Evolutionary conservation across 139 green algal species (phyloP), one percentile per base, ranked within the genome.

Genomic region (Spirogloea muscicola): DNA sequence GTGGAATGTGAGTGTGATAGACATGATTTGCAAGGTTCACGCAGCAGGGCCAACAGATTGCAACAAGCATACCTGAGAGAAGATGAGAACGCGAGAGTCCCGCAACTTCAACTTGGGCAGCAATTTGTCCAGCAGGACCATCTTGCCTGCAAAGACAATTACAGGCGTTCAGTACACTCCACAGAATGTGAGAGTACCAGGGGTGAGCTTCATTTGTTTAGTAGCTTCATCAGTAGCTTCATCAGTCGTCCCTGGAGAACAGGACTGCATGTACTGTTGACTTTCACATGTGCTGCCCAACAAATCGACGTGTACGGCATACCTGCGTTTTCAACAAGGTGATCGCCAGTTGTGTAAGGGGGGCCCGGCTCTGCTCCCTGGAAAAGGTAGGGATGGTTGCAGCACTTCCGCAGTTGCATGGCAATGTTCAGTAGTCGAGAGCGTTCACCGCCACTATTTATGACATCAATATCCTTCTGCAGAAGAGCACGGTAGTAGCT

Each of bases 361-460:
- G 93, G 94, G 0, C 94, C 93, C 1, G 93, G 93, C 88, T 98
- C 69, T 3, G 61, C 61, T 5, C 61, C 61, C 42, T 58, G 52
- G 58, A 73, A 72, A 92, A 93, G 85, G 86, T 93, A 96, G 25
- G 94, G 94, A 86, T 97, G 94, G 86, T 97, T 97, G 89, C 93
- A 98, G 84, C 92, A 97, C 86, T 97, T 98, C 75, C 92, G 89
- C 85, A 98, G 86, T 89, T 98, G 91, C 92, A 97, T 98, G 86
- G 97, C 93, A 38, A 99, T 96, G 86, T 99, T 99, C 59, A 98
- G 88, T 74, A 98, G 90, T 57, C 92, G 89, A 36, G 86, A 92
- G 70, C 91, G 86, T 71, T 97, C 94, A 3, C 90, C 85, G 25
- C 84, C 82, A 79, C 65, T 74, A 31, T 79, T 91, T 46, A 96